Percentiles rank a stretch among this genome's conserved stretches.
phyloP scores from a whole-genome alignment of 768 basidiomycete species.

The Lentinula edodes region DNA sequence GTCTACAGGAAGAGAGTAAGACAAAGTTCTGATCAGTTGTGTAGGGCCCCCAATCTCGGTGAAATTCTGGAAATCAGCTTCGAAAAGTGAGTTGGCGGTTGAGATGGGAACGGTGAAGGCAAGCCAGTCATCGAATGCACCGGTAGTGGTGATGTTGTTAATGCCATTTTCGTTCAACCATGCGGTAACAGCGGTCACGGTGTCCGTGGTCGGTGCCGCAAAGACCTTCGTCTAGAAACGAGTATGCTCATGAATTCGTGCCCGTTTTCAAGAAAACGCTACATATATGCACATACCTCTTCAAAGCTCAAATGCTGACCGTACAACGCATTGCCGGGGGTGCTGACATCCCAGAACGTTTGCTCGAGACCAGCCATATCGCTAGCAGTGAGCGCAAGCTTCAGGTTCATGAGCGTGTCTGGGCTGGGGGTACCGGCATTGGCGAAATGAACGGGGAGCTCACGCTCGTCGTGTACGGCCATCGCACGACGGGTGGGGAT shows the following conservation, averaged over 20 bases:
- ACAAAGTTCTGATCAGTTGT: constrained; percentile 19
- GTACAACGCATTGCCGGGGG: constrained; percentile 27
- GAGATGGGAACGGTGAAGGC: constrained; percentile 17
- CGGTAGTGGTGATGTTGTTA: constrained; percentile 14
- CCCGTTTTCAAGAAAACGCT: not conserved
- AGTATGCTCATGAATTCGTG: not conserved
- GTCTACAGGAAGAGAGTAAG: constrained; percentile 19
- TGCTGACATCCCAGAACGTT: constrained; percentile 29
- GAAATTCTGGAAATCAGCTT: constrained; percentile 20
- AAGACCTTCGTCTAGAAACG: constrained; percentile 20
- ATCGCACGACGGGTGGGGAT: constrained; percentile 5
- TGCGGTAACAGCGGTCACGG: constrained; percentile 17
- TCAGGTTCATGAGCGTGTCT: constrained; percentile 26
- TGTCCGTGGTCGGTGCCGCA: constrained; percentile 17
- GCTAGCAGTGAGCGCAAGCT: constrained; percentile 28
- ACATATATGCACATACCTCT: constrained; percentile 20
- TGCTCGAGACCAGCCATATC: constrained; percentile 30
- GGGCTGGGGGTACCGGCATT: constrained; percentile 21
- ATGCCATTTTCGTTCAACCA: constrained; percentile 21
- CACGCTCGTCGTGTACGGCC: constrained; percentile 21
- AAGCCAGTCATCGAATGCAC: constrained; percentile 20
- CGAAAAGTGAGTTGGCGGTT: constrained; percentile 21
- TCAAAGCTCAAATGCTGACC: constrained; percentile 32
- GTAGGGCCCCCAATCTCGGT: constrained; percentile 15
- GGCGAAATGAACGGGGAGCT: constrained; percentile 22